Conservation (phyloP, 2,329 filamentous ascomycete genomes). For the Ophiostoma triangulosporum region DNA sequence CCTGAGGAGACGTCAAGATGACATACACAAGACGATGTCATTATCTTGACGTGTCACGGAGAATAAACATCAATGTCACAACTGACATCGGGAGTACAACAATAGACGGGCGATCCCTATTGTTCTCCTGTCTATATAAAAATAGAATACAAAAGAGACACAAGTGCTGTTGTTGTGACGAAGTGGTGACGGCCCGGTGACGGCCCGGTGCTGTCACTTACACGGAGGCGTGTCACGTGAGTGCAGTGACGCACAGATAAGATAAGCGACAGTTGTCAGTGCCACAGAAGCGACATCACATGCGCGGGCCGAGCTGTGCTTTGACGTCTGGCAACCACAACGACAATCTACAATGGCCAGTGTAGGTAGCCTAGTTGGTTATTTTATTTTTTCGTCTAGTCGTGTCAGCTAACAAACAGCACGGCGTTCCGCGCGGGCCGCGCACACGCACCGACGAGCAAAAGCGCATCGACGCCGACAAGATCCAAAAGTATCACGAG, state of each 20-base stretch:
- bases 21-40: too few relatives aligned
- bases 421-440: slow-evolving; percentile 64
- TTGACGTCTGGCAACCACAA: background rate
- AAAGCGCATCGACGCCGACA: slow-evolving; percentile 55
- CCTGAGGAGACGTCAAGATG: too few relatives aligned
- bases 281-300: too few relatives aligned
- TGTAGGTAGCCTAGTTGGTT: background rate
- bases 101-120: too few relatives aligned
- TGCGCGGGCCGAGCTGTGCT: too few relatives aligned
- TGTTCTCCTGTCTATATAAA: too few relatives aligned
- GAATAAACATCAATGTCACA: too few relatives aligned
- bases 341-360: background rate
- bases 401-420: slow-evolving; percentile 36
- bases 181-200: background rate
- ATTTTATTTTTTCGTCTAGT: too few relatives aligned
- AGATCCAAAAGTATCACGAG: slow-evolving; percentile 62
- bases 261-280: background rate
- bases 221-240: background rate
- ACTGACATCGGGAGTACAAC: too few relatives aligned
- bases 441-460: slow-evolving; percentile 54
- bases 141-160: background rate
- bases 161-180: background rate
- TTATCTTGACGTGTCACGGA: too few relatives aligned
- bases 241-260: background rate
- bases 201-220: background rate